Percentiles rank a stretch among this genome's conserved stretches.
phyloP scores from a whole-genome alignment of 2,329 filamentous ascomycete species.

The Fusarium denticulatum region DNA sequence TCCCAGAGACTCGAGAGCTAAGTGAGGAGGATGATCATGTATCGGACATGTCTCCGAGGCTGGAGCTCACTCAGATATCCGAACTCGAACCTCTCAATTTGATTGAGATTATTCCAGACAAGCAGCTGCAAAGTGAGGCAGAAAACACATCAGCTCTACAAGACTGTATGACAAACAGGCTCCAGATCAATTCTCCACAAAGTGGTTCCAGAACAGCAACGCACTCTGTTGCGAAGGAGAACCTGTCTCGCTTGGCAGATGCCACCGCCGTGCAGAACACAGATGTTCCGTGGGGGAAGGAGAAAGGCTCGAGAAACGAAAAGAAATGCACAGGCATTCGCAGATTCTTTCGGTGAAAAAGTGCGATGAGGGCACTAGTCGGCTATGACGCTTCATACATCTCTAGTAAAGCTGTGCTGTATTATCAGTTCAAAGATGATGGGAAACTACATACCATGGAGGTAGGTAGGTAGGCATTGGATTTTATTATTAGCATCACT shows the following conservation, averaged over 20 bases:
- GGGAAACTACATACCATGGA: background rate
- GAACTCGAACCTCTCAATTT: constrained; percentile 11
- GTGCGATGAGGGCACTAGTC: background rate
- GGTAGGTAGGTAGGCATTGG: background rate
- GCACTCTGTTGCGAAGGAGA: constrained; percentile 20
- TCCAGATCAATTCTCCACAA: constrained; percentile 2
- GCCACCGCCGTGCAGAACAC: constrained; percentile 35
- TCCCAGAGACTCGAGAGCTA: constrained; percentile 10
- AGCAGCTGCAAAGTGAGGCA: background rate
- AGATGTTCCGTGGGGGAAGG: constrained; percentile 51
- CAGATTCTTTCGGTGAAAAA: constrained; percentile 55
- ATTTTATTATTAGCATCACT: background rate
- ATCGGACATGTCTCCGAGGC: background rate
- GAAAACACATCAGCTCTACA: background rate
- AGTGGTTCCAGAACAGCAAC: constrained; percentile 4
- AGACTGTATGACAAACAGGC: constrained; percentile 16
- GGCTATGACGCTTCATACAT: background rate
- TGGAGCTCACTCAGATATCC: constrained; percentile 6
- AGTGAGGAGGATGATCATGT: background rate
- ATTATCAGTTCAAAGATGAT: background rate
- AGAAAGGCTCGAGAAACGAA: constrained; percentile 16
- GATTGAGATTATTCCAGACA: background rate
- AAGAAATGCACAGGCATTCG: constrained; percentile 52
- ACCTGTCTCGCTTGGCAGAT: background rate
- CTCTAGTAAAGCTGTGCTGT: background rate